Evolutionary conservation across 805 yeast genomes (phyloP).

Genomic region (Yamadazyma ubonensis): DNA sequence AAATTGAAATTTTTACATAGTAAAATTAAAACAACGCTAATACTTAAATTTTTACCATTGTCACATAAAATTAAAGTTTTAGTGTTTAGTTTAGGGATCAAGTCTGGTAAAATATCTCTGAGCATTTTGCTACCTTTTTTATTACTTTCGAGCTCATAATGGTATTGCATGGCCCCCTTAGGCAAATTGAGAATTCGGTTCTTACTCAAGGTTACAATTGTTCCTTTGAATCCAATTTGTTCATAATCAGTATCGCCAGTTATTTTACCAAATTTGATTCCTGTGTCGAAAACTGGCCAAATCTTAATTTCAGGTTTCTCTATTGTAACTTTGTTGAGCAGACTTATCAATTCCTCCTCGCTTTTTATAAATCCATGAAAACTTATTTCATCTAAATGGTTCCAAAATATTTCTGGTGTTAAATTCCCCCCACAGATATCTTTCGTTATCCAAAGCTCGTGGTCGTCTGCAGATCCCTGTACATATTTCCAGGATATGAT

Average conservation of each 20-base stretch:
- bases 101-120: slow-evolving; percentile 44
- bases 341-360: slow-evolving; percentile 23
- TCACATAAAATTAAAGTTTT: slow-evolving; percentile 53
- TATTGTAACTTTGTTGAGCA: slow-evolving; percentile 18
- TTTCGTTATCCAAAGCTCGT: slow-evolving; percentile 68
- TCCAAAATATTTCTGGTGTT: slow-evolving; percentile 36
- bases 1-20: slow-evolving; percentile 47
- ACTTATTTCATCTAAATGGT: slow-evolving; percentile 20
- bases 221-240: slow-evolving; percentile 1
- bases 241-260: slow-evolving; percentile 15
- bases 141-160: slow-evolving; percentile 28
- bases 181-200: slow-evolving; percentile 12
- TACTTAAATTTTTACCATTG: slow-evolving; percentile 63
- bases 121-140: slow-evolving; percentile 70
- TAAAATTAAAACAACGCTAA: slow-evolving; percentile 55
- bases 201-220: slow-evolving; percentile 27
- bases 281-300: slow-evolving; percentile 20
- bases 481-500: slow-evolving; percentile 48
- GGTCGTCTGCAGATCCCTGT: slow-evolving; percentile 95
- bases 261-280: slow-evolving; percentile 28
- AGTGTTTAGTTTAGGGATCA: slow-evolving; percentile 28
- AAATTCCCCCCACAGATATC: slow-evolving; percentile 46
- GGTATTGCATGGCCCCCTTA: slow-evolving; percentile 11
- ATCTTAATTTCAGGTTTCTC: no score
- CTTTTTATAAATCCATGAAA: slow-evolving; percentile 12